Conservation (phyloP, 208 protist species). For the Leishmania arabica region DNA sequence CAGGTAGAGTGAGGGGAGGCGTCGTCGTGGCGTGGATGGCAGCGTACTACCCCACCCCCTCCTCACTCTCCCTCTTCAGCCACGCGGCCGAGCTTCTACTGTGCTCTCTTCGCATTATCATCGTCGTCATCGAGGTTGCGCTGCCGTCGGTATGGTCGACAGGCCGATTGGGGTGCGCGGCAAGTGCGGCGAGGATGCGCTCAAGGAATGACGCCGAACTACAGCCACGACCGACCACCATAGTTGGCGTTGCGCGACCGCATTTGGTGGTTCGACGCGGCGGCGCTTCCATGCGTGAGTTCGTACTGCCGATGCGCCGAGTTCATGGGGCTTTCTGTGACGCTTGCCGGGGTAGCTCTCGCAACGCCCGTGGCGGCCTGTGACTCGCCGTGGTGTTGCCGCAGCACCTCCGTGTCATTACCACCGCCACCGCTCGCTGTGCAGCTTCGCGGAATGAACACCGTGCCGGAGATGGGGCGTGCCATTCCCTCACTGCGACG, state of each 20-base stretch:
- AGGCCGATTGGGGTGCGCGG: neutral
- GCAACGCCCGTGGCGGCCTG: neutral
- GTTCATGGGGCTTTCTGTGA: neutral
- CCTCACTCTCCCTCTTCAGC: neutral
- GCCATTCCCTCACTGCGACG: neutral
- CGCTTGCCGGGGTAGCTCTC: neutral
- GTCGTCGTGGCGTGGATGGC: no score
- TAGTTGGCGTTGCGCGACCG: neutral
- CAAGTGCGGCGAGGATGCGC: neutral
- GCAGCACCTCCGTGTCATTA: neutral
- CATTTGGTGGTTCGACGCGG: neutral
- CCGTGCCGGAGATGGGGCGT: neutral
- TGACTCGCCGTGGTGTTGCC: neutral
- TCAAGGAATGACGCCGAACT: neutral
- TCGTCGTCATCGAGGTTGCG: neutral
- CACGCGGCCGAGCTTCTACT: neutral
- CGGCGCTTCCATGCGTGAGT: no score
- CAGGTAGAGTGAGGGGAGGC: neutral
- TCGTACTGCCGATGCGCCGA: neutral
- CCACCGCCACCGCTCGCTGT: neutral
- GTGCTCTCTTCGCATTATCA: neutral
- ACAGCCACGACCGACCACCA: neutral
- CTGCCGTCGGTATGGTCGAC: neutral
- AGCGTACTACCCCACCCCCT: no score
- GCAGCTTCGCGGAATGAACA: neutral